These are phyloP conservation scores for Skeletonema marinoi DNA, from an alignment of 108 stramenopile genomes.

Conservation along the genomic window DNA sequence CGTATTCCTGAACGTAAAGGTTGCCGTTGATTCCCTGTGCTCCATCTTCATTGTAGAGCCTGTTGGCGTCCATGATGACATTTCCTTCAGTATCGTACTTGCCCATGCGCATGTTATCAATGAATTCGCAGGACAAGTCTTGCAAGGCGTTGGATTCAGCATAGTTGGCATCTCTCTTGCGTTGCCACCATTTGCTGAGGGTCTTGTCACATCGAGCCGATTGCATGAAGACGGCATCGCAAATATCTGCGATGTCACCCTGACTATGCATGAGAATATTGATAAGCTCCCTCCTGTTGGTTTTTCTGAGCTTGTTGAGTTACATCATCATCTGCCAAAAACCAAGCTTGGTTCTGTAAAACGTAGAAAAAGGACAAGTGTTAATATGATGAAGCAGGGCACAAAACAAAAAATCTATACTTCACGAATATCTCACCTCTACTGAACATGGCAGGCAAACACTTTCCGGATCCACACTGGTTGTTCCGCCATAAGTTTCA, in stretches of 20 bases:
- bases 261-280: not conserved
- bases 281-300: too few relatives aligned
- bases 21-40: too few relatives aligned
- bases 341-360: not conserved
- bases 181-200: conserved; percentile 28
- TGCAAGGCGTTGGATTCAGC: conserved; percentile 27
- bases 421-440: not conserved
- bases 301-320: too few relatives aligned
- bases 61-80: conserved; percentile 25
- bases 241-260: conserved; percentile 46
- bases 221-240: conserved; percentile 55
- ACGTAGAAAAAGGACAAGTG: not conserved
- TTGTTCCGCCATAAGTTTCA: not conserved
- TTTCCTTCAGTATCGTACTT: conserved; percentile 79
- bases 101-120: conserved; percentile 64
- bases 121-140: conserved; percentile 67
- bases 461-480: not conserved
- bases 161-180: conserved; percentile 38
- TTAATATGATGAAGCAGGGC: not conserved
- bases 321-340: not conserved
- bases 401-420: not conserved
- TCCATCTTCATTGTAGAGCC: too few relatives aligned
- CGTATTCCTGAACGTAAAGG: too few relatives aligned
- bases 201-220: conserved; percentile 78
- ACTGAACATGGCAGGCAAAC: not conserved